Conservation (phyloP, 2,329 filamentous ascomycete genomes). For the Sclerotinia sclerotiorum region DNA sequence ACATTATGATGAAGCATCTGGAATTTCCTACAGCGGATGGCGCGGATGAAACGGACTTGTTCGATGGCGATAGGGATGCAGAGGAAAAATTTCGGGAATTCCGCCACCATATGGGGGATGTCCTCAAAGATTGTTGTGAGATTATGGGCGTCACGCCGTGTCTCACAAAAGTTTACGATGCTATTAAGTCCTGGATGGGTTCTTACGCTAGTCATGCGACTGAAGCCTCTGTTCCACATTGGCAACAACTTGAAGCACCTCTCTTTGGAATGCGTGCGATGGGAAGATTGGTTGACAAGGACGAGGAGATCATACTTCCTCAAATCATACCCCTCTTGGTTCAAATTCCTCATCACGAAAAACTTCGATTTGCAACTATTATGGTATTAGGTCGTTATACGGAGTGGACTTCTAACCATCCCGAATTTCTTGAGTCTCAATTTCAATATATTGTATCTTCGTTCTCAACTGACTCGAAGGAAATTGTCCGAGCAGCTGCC, state of each 20-base stretch:
- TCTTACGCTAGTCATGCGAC: conserved; percentile 76
- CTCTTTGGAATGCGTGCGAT: conserved; percentile 94
- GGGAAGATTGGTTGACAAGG: conserved; percentile 90
- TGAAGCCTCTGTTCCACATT: conserved; percentile 77
- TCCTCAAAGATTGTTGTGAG: conserved; percentile 93
- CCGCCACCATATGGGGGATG: conserved; percentile 95
- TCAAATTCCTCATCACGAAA: conserved; percentile 92
- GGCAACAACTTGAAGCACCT: conserved; percentile 94
- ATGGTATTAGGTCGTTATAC: conserved; percentile 97
- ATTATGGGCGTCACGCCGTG: conserved; percentile 94
- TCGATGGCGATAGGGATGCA: conserved; percentile 91
- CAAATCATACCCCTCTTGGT: conserved; percentile 92
- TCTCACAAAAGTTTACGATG: conserved; percentile 79
- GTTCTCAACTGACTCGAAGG: conserved; percentile 83
- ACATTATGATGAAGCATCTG: conserved; percentile 87
- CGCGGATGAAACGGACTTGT: conserved; percentile 76
- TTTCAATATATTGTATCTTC: conserved; percentile 94
- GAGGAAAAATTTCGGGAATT: conserved; percentile 98
- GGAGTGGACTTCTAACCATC: conserved; percentile 94
- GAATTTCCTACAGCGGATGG: conserved; percentile 74
- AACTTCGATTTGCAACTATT: conserved; percentile 96
- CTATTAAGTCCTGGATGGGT: conserved; percentile 86
- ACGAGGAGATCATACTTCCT: conserved; percentile 83
- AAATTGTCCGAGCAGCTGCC: conserved; percentile 88
- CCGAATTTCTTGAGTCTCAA: conserved; percentile 87